Evolutionary conservation across 2,329 filamentous ascomycete genomes (phyloP), one percentile per base, ranked within the genome.

Genomic region (Epichloe baconii): DNA sequence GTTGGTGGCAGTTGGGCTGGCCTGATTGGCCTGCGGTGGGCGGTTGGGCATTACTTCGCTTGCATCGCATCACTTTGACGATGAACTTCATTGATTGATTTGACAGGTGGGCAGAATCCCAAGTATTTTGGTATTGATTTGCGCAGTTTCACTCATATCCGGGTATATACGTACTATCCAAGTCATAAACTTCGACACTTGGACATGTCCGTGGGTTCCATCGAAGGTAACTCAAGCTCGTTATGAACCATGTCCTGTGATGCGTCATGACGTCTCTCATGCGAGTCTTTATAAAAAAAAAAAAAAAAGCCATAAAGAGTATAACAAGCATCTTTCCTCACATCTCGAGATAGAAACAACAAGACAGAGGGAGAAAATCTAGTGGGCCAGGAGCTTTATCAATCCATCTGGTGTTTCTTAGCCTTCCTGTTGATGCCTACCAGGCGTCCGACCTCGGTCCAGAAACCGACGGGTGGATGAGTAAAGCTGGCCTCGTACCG

Each of bases 401-500:
- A 55, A 31, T 55, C 53, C 38, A 44, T 40, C 19, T 54, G 44
- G 23, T 44, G 44, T 23, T 56, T 53, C 53, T 56, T 58, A 50
- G 53, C 58, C 46, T 58, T 62, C 44, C 56, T 57, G 26, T 57
- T 56, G 49, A 74, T 66, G 41, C 72, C 66, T 5, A 76, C 55
- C 56, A 78, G 50, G 50, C 70, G 68, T n/a, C 64, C 55, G 58
- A 80, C 69, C 57, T 80, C 77, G 14, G 60, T 65, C 76, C 77
- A 79, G 66, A 80, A 80, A 5, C 74, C 69, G n/a, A 72, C 62
- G 0, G 76, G 71, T 10, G 69, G 67, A 8, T 70, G 63, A 6
- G 67, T 64, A 56, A 83, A 76, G 17, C 68, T 68, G 8, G 65
- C 69, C 61, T 80, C 78, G 54, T 82, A 81, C 0, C 70, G 71